Conservation (phyloP, 768 basidiomycete species). For the Daedaleopsis sinensis region DNA sequence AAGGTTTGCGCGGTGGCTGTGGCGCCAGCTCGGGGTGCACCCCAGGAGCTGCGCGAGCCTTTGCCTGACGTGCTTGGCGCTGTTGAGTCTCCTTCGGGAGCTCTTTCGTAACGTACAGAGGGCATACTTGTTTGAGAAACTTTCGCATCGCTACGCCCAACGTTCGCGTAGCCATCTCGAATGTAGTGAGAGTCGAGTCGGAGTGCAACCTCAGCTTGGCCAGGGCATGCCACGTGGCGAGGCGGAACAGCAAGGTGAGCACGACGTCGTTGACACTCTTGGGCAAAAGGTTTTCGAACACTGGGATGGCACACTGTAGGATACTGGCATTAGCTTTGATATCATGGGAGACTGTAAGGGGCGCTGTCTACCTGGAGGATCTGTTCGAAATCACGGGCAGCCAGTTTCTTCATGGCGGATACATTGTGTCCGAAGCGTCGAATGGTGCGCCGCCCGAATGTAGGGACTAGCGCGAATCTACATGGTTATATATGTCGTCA, state of each 20-base stretch:
- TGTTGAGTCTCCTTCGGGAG: slow-evolving; percentile 40
- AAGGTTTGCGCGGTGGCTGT: background rate
- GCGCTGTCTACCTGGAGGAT: slow-evolving; percentile 24
- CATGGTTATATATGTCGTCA: no score
- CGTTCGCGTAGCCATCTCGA: slow-evolving; percentile 28
- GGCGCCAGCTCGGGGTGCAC: background rate
- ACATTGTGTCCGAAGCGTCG: slow-evolving; percentile 25
- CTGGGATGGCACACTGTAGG: slow-evolving; percentile 13
- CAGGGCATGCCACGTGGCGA: slow-evolving; percentile 39
- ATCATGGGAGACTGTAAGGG: no score
- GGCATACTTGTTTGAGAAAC: slow-evolving; percentile 35
- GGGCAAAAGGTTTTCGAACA: slow-evolving; percentile 35
- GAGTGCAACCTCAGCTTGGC: slow-evolving; percentile 45
- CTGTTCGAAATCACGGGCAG: slow-evolving; percentile 33
- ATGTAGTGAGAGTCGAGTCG: slow-evolving; percentile 31
- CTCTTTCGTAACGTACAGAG: slow-evolving; percentile 33
- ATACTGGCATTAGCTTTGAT: no score
- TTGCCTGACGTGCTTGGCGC: background rate
- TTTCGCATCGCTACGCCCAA: slow-evolving; percentile 35
- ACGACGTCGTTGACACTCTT: slow-evolving; percentile 25
- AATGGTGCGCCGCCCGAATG: slow-evolving; percentile 28
- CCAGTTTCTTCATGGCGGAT: slow-evolving; percentile 31
- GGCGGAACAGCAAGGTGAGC: slow-evolving; percentile 35
- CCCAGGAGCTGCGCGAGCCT: no score
- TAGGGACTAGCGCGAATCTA: slow-evolving; percentile 24